Percentiles rank a stretch among this genome's conserved stretches.
phyloP scores from a whole-genome alignment of 169 alveolate genomes.

The Ichthyophthirius multifiliis region DNA sequence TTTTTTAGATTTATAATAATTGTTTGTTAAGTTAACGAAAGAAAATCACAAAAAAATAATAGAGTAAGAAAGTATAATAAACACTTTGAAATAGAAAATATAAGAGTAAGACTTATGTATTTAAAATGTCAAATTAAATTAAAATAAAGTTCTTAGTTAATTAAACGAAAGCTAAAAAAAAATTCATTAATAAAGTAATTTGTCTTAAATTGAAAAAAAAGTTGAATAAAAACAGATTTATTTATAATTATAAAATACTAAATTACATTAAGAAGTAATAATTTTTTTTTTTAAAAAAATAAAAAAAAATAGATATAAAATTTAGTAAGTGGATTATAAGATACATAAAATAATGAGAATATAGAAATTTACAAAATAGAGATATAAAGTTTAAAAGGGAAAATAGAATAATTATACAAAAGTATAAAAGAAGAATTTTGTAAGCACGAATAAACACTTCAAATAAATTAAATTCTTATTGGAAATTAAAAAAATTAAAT shows the following conservation, averaged over 20 bases:
- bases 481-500: background rate
- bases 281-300: background rate
- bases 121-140: no score
- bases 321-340: background rate
- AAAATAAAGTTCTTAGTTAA: no score
- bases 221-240: background rate
- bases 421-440: background rate
- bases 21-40: no score
- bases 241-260: background rate
- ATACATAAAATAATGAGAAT: background rate
- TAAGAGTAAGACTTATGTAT: no score
- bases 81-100: no score
- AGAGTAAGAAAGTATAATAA: no score
- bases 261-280: background rate
- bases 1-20: no score
- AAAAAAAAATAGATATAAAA: background rate
- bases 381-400: background rate
- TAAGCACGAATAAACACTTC: background rate
- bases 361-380: background rate
- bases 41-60: no score
- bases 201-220: background rate
- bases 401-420: background rate
- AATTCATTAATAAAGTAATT: no score
- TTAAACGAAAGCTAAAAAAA: no score
- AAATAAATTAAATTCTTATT: background rate